Evolutionary conservation across 192 early-diverging fungal species (phyloP).

Genomic region (Chytriomyces hyalinus): DNA sequence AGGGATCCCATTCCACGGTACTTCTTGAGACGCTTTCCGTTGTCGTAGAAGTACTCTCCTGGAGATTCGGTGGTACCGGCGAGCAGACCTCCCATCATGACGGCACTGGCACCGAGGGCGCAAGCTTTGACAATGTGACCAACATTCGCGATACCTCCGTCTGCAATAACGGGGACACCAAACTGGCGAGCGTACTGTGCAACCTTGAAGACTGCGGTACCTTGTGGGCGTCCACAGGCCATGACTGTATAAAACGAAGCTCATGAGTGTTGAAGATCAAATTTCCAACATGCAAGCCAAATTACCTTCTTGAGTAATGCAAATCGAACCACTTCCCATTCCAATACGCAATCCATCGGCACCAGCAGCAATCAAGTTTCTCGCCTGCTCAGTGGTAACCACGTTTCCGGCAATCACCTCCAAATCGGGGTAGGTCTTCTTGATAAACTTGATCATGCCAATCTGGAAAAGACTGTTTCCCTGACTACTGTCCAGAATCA

Average conservation of each 20-base stretch:
- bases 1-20: conserved; percentile 99
- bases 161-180: conserved; percentile 94
- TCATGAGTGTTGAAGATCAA: background rate
- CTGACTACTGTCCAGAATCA: conserved; percentile 95
- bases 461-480: conserved; percentile 94
- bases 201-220: conserved; percentile 93
- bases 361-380: conserved; percentile 87
- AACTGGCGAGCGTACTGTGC: conserved; percentile 92
- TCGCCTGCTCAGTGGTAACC: conserved; percentile 94
- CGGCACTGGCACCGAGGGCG: conserved; percentile 91
- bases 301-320: conserved; percentile 94
- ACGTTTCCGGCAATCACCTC: conserved; percentile 98
- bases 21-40: conserved; percentile 95
- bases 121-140: conserved; percentile 98
- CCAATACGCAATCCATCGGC: conserved; percentile 95
- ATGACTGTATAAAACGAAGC: conserved; percentile 55
- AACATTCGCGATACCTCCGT: conserved; percentile 96
- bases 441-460: conserved; percentile 95
- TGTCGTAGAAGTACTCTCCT: conserved; percentile 98
- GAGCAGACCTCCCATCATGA: conserved; percentile 98
- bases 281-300: background rate
- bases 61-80: conserved; percentile 96
- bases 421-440: conserved; percentile 76
- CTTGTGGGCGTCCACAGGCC: conserved; percentile 98
- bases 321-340: conserved; percentile 97